Conservation (phyloP, 2,329 filamentous ascomycete genomes). For the Macrophomina tecta region DNA sequence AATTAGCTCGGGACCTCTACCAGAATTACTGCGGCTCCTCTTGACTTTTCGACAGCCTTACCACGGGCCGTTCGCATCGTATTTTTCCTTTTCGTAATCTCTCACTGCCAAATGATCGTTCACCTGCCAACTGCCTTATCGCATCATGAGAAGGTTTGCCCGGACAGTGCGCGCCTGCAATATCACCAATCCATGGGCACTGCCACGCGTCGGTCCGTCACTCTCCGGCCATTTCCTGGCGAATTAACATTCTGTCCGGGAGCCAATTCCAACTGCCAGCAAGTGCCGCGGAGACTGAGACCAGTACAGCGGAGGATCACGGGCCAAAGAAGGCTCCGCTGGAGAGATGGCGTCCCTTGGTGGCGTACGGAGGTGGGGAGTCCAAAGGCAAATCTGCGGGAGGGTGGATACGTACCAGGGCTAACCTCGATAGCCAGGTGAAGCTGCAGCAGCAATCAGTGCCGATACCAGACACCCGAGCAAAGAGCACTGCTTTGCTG, state of each 20-base stretch:
- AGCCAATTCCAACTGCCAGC: constrained; percentile 2
- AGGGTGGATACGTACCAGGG: constrained; percentile 2
- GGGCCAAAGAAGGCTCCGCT: background rate
- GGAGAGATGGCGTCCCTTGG: background rate
- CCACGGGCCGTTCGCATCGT: background rate
- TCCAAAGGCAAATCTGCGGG: constrained; percentile 9
- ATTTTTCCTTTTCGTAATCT: background rate
- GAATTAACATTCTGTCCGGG: background rate
- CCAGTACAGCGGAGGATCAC: background rate
- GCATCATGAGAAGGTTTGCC: background rate
- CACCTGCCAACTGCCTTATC: background rate
- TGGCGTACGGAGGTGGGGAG: background rate
- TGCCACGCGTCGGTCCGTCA: background rate
- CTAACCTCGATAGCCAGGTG: constrained; percentile 8
- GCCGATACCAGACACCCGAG: background rate
- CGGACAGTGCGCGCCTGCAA: background rate
- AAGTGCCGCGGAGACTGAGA: background rate
- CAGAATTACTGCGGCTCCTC: constrained; percentile 3
- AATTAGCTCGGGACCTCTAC: background rate
- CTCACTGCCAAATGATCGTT: background rate
- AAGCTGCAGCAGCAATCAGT: background rate
- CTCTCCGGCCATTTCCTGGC: background rate
- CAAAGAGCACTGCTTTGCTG: background rate
- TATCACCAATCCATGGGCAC: background rate
- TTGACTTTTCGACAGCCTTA: background rate